Evolutionary conservation across 306 rosid species (phyloP).

Genomic region (Lablab purpureus): DNA sequence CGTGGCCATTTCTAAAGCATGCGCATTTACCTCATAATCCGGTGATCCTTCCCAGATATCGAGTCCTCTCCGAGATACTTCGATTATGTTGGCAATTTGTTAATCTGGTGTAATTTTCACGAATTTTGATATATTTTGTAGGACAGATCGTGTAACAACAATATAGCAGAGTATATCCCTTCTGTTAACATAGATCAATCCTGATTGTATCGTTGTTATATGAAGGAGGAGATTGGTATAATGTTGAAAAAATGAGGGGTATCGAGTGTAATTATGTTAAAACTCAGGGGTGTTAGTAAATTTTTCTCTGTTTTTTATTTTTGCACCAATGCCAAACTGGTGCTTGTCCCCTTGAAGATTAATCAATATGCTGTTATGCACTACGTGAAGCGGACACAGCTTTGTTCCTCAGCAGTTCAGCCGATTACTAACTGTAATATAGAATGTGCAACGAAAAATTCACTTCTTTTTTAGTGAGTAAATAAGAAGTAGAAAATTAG

Average conservation of each 20-base stretch:
- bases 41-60: neutral
- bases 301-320: neutral
- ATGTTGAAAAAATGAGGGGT: neutral
- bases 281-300: neutral
- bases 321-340: neutral
- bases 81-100: neutral
- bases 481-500: neutral
- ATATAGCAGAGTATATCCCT: neutral
- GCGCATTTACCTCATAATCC: slow-evolving; percentile 12
- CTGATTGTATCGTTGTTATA: neutral
- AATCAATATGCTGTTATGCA: slow-evolving; percentile 4
- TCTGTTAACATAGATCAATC: neutral
- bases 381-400: neutral
- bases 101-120: slow-evolving; percentile 6
- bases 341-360: neutral
- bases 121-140: neutral
- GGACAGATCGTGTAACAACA: neutral
- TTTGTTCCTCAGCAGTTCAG: neutral
- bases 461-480: neutral
- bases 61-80: neutral
- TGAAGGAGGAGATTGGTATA: neutral
- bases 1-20: slow-evolving; percentile 16
- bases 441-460: neutral
- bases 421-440: neutral
- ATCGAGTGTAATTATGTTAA: neutral